Evolutionary conservation across 2,329 filamentous ascomycete species (phyloP).

Genomic region (Pezicula neosporulosa): DNA sequence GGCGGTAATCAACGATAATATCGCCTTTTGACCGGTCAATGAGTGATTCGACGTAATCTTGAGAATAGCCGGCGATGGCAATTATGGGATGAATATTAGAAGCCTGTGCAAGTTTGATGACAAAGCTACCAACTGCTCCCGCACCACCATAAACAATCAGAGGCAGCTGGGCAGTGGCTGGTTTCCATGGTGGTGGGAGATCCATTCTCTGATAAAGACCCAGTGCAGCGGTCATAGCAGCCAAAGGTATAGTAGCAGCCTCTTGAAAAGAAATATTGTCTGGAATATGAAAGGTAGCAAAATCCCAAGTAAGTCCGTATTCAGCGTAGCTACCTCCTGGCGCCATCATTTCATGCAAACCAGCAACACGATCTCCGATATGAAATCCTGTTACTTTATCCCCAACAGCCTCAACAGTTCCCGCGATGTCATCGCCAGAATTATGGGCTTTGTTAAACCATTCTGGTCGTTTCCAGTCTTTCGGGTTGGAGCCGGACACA

Average conservation of each 20-base stretch:
- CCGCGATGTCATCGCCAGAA: slow-evolving; percentile 19
- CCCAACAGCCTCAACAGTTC: slow-evolving; percentile 44
- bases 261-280: slow-evolving; percentile 5
- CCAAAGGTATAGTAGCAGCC: too few relatives aligned
- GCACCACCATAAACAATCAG: slow-evolving; percentile 45
- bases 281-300: slow-evolving; percentile 44
- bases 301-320: slow-evolving; percentile 50
- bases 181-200: too few relatives aligned
- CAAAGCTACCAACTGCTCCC: slow-evolving; percentile 50
- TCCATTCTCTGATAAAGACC: too few relatives aligned
- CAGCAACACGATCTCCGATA: slow-evolving; percentile 40
- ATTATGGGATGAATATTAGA: slow-evolving; percentile 53
- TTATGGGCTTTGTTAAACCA: slow-evolving; percentile 5
- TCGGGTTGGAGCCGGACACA: slow-evolving; percentile 20
- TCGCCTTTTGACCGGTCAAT: slow-evolving; percentile 46
- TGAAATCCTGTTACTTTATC: slow-evolving; percentile 35
- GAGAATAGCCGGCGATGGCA: slow-evolving; percentile 45
- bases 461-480: slow-evolving; percentile 8
- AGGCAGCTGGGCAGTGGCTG: slow-evolving; percentile 1
- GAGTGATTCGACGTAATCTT: slow-evolving; percentile 41
- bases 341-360: slow-evolving; percentile 46
- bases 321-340: slow-evolving; percentile 53
- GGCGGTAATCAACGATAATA: slow-evolving; percentile 48
- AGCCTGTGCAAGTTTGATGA: slow-evolving; percentile 41
- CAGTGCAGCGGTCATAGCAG: too few relatives aligned